These are phyloP conservation scores for Xylaria sp. DNA, from an alignment of 2,329 filamentous ascomycete species.

Conservation along the genomic window DNA sequence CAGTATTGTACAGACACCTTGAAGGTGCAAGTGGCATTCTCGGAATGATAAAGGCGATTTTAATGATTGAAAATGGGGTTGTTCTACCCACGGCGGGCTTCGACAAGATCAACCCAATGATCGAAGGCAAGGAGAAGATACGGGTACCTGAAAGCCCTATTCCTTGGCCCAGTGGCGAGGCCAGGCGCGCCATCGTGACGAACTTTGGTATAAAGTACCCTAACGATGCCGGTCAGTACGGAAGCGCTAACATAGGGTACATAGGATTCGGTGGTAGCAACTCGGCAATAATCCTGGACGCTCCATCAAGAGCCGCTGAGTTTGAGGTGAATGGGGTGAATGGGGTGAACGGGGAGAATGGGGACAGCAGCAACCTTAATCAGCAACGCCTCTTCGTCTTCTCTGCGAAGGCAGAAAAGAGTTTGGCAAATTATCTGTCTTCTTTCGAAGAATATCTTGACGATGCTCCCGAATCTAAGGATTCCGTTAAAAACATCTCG, in stretches of 20 bases:
- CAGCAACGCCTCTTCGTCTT: constrained; percentile 21
- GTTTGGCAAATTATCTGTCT: constrained; percentile 29
- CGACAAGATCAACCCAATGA: constrained; percentile 31
- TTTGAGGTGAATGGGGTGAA: not conserved
- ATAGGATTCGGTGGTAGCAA: constrained; percentile 36
- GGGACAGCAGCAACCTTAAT: not conserved
- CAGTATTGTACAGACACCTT: constrained; percentile 25
- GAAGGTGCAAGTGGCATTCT: constrained; percentile 37
- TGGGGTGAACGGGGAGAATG: not conserved
- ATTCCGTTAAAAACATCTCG: constrained; percentile 30
- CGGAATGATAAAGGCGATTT: constrained; percentile 37
- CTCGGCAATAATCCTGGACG: constrained; percentile 31
- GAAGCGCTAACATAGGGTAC: not conserved
- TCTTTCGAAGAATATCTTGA: constrained; percentile 34
- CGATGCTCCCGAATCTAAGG: constrained; percentile 25
- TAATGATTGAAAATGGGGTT: constrained; percentile 35
- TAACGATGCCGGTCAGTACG: constrained; percentile 17
- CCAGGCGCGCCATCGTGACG: constrained; percentile 32
- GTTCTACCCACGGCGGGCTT: constrained; percentile 38
- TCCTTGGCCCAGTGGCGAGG: constrained; percentile 32
- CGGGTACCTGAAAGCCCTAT: constrained; percentile 10
- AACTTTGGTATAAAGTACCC: constrained; percentile 27
- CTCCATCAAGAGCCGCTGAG: not conserved
- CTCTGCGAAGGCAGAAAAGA: constrained; percentile 29
- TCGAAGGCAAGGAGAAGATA: constrained; percentile 22